Percentiles rank a stretch among this genome's conserved stretches.
Conservation (phyloP, 306 rosid genomes). For the Leucaena leucocephala region DNA sequence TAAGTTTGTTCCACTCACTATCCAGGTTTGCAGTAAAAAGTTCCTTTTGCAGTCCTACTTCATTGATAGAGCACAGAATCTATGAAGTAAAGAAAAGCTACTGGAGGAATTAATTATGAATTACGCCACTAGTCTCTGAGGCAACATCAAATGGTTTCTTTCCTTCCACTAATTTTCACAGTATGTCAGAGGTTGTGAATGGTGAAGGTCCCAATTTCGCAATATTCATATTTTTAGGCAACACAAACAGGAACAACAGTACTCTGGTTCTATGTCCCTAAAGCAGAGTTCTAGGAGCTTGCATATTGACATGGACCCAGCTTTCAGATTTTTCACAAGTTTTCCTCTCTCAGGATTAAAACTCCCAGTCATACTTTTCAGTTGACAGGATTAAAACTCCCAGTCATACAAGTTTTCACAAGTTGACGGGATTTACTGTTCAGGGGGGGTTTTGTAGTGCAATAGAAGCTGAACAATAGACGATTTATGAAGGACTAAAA, state of each 20-base stretch:
- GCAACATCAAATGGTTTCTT: background rate
- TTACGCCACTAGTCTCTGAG: background rate
- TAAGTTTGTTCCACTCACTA: conserved; percentile 2
- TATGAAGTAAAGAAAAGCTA: background rate
- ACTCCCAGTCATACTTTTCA: background rate
- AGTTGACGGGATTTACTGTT: too few species aligned
- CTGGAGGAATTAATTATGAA: background rate
- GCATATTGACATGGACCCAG: background rate
- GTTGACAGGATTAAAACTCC: too few species aligned
- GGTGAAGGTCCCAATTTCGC: background rate
- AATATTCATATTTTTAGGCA: background rate
- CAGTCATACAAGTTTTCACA: too few species aligned
- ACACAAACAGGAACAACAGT: background rate
- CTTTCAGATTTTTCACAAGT: background rate
- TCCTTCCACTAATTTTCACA: background rate
- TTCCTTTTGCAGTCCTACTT: conserved; percentile 3
- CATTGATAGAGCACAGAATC: background rate
- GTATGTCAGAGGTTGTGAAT: background rate
- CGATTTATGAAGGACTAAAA: too few species aligned
- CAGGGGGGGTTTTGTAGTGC: too few species aligned
- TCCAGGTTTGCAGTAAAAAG: background rate
- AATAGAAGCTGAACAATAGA: too few species aligned
- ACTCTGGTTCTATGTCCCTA: background rate
- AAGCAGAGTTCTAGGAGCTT: background rate
- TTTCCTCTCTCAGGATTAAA: background rate